A percentile compares a stretch with the other conserved stretches of the same genome.
phyloP scores from a whole-genome alignment of 2,329 filamentous ascomycete genomes.

The Talaromyces funiculosus region DNA sequence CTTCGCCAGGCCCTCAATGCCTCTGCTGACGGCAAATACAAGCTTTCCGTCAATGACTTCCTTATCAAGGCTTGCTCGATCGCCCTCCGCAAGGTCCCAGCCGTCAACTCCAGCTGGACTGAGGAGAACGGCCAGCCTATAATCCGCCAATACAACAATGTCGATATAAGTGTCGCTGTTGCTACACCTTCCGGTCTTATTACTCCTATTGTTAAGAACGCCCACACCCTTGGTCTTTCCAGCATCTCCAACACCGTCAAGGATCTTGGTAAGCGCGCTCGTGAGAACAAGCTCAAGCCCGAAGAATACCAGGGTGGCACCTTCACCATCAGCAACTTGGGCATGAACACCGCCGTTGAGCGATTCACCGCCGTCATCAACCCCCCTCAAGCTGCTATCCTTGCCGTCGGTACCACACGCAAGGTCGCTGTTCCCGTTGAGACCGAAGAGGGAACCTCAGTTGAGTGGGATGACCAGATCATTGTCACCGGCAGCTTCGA shows the following conservation, averaged over 20 bases:
- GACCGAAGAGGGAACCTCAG: constrained; percentile 70
- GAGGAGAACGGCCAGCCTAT: constrained; percentile 67
- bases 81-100: constrained; percentile 87
- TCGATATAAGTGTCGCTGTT: constrained; percentile 93
- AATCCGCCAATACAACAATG: constrained; percentile 88
- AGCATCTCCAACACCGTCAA: constrained; percentile 86
- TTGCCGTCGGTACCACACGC: constrained; percentile 88
- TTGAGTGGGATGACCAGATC: constrained; percentile 97
- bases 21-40: constrained; percentile 86
- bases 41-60: constrained; percentile 99
- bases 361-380: constrained; percentile 99
- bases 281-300: constrained; percentile 97
- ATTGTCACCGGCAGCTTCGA: constrained; percentile 92
- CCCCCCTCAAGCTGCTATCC: constrained; percentile 91
- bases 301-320: constrained; percentile 99
- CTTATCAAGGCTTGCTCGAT: constrained; percentile 91
- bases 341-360: constrained; percentile 96
- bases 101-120: constrained; percentile 91
- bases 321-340: constrained; percentile 99
- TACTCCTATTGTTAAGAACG: constrained; percentile 91
- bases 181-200: constrained; percentile 90
- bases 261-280: constrained; percentile 91
- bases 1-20: constrained; percentile 90
- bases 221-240: constrained; percentile 79
- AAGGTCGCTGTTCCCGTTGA: constrained; percentile 89